Conservation (phyloP, 164 flowering plant genomes). For the Vitis amurensis region DNA sequence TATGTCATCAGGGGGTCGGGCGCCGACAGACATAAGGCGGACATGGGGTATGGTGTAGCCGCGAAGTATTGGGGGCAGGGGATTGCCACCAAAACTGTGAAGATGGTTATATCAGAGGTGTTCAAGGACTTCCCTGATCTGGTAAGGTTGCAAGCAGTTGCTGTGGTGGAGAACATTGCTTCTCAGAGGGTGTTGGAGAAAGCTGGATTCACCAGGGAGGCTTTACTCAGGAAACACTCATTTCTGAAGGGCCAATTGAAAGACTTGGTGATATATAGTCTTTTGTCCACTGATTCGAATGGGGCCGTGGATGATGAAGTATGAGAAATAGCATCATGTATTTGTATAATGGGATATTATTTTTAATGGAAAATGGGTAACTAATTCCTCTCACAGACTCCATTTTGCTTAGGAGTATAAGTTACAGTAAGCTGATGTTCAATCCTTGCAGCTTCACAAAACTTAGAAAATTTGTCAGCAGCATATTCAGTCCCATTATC, state of each 20-base stretch:
- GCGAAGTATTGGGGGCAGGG: slow-evolving; percentile 36
- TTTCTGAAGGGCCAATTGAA: slow-evolving; percentile 25
- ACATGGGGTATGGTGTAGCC: slow-evolving; percentile 34
- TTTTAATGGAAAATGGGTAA: no score
- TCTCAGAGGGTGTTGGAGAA: slow-evolving; percentile 54
- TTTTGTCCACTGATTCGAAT: slow-evolving; percentile 17
- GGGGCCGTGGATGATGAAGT: no score
- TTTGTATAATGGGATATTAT: no score
- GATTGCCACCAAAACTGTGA: slow-evolving; percentile 34
- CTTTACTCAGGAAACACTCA: slow-evolving; percentile 36
- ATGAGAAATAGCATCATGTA: no score
- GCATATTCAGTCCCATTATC: no score
- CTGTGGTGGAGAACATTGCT: slow-evolving; percentile 27
- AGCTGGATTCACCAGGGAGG: slow-evolving; percentile 44
- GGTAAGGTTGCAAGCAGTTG: slow-evolving; percentile 38
- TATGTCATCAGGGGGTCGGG: slow-evolving; percentile 22
- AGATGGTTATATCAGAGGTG: slow-evolving; percentile 26
- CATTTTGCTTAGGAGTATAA: no score
- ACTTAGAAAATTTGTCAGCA: no score
- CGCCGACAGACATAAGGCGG: slow-evolving; percentile 23
- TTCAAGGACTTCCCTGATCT: slow-evolving; percentile 33
- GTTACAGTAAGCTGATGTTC: no score
- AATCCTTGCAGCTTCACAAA: no score
- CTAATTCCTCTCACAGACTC: no score
- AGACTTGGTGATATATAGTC: slow-evolving; percentile 32